Base-by-base conservation (phyloP, 2,329 filamentous ascomycete species). In the Aspergillus candidus region DNA sequence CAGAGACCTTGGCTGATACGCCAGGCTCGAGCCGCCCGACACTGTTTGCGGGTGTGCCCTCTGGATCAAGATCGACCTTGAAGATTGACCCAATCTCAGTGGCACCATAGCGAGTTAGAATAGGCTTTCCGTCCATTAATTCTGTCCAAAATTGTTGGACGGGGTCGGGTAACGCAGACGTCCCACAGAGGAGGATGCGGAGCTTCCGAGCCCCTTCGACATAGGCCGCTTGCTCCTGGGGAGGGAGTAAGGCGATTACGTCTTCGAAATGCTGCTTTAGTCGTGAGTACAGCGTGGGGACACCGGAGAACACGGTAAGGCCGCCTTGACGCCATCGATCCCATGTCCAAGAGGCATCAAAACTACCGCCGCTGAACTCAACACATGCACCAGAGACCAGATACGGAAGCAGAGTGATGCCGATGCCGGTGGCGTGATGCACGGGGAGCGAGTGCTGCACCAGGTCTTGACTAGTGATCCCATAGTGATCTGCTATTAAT, bases 101-200 rank as follows among this genome's bases (percentile, higher is more conserved):
- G 1, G 68, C 67, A 0, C 70, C 70, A 46, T 73, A 73, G 29
- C 70, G 54, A 41, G 69, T 70, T 32, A 69, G 47, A 35, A 72
- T 72, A 3, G 65, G 65, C 31, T 47, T 48, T 11, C 41, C 42
- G 5, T 48, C 39, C 5, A 54, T 38, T 7, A 58, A 35, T n/a
- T 44, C 32, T 31, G 52, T 48, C 73, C 74, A 77, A 50, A 75
- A 76, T 32, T 75, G 66, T n/a, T 69, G 69, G 32, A 77, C 68
- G 1, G 73, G 72, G 40, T 69, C 67, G 2, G 73, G 73, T 32
- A 77, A 49, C 1, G 74, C 74, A 4, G 69, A 73, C 0, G 73
- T 76, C 1, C 62, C 66, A 46, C 43, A 69, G 29, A 48, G 51
- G 49, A 50, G 56, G 30, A 48, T 60, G 38, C 43, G 56, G 40